Base-by-base conservation (phyloP, 306 rosid species). In the Nissolia schottii region DNA sequence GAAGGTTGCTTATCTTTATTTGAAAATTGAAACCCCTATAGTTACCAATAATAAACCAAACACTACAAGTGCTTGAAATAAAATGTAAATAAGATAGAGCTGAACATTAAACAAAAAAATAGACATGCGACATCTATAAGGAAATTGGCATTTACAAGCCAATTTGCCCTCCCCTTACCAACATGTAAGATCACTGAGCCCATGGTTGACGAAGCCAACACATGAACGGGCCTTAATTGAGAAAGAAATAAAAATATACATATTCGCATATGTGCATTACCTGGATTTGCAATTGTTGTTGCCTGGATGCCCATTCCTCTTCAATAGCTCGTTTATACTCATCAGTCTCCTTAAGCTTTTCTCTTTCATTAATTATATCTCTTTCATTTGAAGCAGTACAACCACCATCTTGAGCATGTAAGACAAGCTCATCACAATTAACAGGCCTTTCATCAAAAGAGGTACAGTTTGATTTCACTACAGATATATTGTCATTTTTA, bases 301-400 rank as follows among this genome's bases (percentile, higher is more conserved):
- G 90, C 85, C 99, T 85, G 64, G 97, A 71, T 37, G 88, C 91
- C 97, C 90, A 85, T 81, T 94, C 99, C 79, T 84, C 96, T 73
- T 91, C 97, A 25, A 76, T 74, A 40, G 91, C 96, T 78, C 55
- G 86, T 75, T 82, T 94, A 83, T 89, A 94, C 77, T 89, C 97
- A 77, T 87, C 93, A 34, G 96, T 91, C 56, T 85, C 96, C 87
- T 94, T 94, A 28, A 82, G 85, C 85, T 77, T 89, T 83, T 94
- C 97, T 73, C 91, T 88, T 38, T 81, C 87, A 69, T 74, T 86
- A 68, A 94, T 82, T 70, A 91, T 69, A 82, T 77, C 72, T 46
- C 32, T 71, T 70, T 64, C 82, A 60, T 56, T 48, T 8, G 73
- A 53, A 13, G 83, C 25, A 56, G 53, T 19, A 28, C 8, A 66